Base-by-base conservation (phyloP, 306 rosid species). In the Lithocarpus polystachyus region DNA sequence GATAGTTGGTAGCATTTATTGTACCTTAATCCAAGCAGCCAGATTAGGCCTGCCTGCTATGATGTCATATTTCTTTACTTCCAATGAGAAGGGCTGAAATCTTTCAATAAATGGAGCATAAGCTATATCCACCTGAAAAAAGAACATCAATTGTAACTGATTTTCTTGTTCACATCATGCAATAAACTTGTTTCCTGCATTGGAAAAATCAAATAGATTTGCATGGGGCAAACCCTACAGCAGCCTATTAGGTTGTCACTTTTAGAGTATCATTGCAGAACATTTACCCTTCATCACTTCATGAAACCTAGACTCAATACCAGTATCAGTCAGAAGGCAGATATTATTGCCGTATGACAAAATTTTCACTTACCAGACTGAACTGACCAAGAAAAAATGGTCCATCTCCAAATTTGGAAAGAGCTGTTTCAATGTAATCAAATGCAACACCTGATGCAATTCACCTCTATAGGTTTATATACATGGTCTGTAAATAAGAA, bases 341-440 rank as follows among this genome's bases (percentile, higher is more conserved):
- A 78, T 55, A 6, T 56, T 13, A 62, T 14, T 29, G 68, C 72
- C 40, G 19, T 20, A 75, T 37, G 55, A 65, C 13, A 31, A 40
- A 33, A 53, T 59, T 40, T 20, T 75, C 68, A 57, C 80, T 72
- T 83, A 94, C 98, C 85, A 90, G 82, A 80, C 98, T 92, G 78
- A 90, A 87, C 70, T 89, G 90, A 76, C 97, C 96, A 24, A 92
- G 96, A 78, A 94, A 89, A 90, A 94, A 92, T 1, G 96, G 91
- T 54, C 97, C 96, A 65, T 90, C 87, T 54, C 86, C 92, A 31
- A 89, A 90, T 79, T 89, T 94, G 69, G 92, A 88, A 72, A 94
- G 92, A 78, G 89, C 88, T 33, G 81, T 86, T 84, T 93, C 92
- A 0, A 93, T 71, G 84, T 85, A 80, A 85, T 94, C 88, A 83